Evolutionary conservation across 2,329 filamentous ascomycete species (phyloP).

Genomic region (Aspergillus tamarii): DNA sequence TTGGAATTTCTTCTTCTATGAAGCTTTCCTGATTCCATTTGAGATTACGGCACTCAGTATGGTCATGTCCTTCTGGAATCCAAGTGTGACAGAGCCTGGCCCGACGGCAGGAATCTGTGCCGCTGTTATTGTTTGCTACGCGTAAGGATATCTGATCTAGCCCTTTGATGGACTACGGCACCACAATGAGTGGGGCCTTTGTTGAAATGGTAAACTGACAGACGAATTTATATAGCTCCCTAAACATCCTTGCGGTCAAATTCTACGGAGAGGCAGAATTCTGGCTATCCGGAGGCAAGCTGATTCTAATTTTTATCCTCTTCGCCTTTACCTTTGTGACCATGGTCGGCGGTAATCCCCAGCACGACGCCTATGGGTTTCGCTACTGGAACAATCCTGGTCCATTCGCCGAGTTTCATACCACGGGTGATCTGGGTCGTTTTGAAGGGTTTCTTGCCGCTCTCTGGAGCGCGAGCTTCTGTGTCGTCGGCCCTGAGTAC

Average conservation of each 20-base stretch:
- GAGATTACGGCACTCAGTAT: slow-evolving; percentile 48
- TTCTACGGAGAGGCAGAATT: slow-evolving; percentile 69
- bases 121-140: slow-evolving; percentile 31
- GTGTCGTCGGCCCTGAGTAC: slow-evolving; percentile 67
- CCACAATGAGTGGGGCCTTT: no score
- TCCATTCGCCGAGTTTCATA: slow-evolving; percentile 67
- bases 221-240: slow-evolving; percentile 35
- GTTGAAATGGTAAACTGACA: background rate
- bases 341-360: slow-evolving; percentile 78
- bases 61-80: slow-evolving; percentile 45
- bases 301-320: slow-evolving; percentile 68
- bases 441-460: slow-evolving; percentile 64
- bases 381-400: slow-evolving; percentile 66
- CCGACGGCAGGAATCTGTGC: slow-evolving; percentile 40
- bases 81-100: slow-evolving; percentile 28
- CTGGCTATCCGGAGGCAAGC: slow-evolving; percentile 58
- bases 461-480: slow-evolving; percentile 68
- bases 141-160: slow-evolving; percentile 17
- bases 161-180: background rate
- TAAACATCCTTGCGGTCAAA: slow-evolving; percentile 71
- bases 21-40: slow-evolving; percentile 43
- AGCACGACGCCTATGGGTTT: slow-evolving; percentile 71
- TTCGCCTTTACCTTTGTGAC: slow-evolving; percentile 76
- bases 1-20: slow-evolving; percentile 55
- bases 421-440: slow-evolving; percentile 63